Base-by-base conservation (phyloP, 345 rosid genomes). In the Reutealis trisperma region DNA sequence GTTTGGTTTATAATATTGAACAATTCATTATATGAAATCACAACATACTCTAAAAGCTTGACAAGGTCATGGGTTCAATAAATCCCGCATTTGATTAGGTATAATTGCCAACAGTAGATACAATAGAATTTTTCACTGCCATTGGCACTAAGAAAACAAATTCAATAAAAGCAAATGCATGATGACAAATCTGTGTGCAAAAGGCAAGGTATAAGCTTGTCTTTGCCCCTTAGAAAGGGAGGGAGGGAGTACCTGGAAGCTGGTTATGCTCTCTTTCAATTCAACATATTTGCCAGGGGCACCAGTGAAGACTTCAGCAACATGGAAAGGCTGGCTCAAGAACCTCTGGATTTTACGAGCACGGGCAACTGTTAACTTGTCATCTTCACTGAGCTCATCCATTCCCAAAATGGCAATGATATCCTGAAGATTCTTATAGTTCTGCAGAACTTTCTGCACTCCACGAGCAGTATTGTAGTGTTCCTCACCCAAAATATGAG, bases 311-410 rank as follows among this genome's bases (percentile, higher is more conserved):
- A 96, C 98, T 80, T 96, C 99, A 21, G 99, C 98, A 21, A 96
- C 97, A 52, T 96, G 99, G 98, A 94, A 96, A 32, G 99, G 99
- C 88, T 94, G 98, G 80, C 98, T 96, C 91, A 96, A 88, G 89
- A 96, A 96, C 78, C 89, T 91, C 79, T 91, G 97, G 77, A 94
- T 96, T 85, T 94, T 96, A 74, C 99, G 98, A 59, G 99, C 99
- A 75, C 97, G 97, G 6, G 99, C 95, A 72, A 96, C 99, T 5
- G 97, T 94, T 85, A 96, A 72, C 65, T 96, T 96, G 78, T 96
- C 99, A 82, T 96, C 99, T 89, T 96, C 99, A 87, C 99, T 96
- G 11, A 96, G 98, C 90, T 96, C 99, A 84, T 96, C 99, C 98
- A 96, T 90, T 58, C 99, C 99, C 90, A 96, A 72, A 86, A 96